These are phyloP conservation scores for Cadophora gregata DNA, from an alignment of 2,329 filamentous ascomycete genomes.

Conservation along the genomic window DNA sequence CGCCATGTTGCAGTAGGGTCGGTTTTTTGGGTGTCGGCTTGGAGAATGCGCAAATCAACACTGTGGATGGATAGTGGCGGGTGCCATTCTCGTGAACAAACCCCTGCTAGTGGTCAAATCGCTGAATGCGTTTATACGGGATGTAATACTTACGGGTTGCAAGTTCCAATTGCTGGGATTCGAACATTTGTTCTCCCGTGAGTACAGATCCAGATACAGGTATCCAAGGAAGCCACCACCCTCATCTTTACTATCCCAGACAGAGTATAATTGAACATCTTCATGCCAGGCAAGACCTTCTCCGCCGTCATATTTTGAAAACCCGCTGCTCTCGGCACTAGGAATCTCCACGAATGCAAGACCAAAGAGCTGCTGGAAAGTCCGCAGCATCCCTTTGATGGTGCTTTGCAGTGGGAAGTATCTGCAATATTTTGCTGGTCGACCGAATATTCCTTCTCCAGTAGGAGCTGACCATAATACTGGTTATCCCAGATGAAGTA, in stretches of 20 bases:
- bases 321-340: background rate
- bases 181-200: constrained; percentile 59
- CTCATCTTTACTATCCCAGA: background rate
- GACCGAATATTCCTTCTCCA: constrained; percentile 76
- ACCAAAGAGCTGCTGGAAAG: background rate
- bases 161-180: constrained; percentile 54
- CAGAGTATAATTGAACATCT: background rate
- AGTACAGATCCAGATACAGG: constrained; percentile 60
- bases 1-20: constrained; percentile 32
- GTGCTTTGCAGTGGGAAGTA: background rate
- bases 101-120: constrained; percentile 46
- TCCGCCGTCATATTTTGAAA: background rate
- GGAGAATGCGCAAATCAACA: constrained; percentile 33
- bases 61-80: constrained; percentile 59
- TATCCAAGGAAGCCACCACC: background rate
- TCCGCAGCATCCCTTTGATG: background rate
- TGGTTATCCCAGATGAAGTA: constrained; percentile 82
- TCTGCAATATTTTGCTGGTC: constrained; percentile 62
- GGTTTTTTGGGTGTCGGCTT: constrained; percentile 51
- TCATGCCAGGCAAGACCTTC: background rate
- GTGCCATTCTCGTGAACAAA: constrained; percentile 54
- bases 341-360: background rate
- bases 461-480: constrained; percentile 73
- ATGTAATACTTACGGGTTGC: background rate
- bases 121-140: background rate